These are phyloP conservation scores for Immersiella caudata DNA, from an alignment of 495 filamentous ascomycete genomes.

Conservation along the genomic window DNA sequence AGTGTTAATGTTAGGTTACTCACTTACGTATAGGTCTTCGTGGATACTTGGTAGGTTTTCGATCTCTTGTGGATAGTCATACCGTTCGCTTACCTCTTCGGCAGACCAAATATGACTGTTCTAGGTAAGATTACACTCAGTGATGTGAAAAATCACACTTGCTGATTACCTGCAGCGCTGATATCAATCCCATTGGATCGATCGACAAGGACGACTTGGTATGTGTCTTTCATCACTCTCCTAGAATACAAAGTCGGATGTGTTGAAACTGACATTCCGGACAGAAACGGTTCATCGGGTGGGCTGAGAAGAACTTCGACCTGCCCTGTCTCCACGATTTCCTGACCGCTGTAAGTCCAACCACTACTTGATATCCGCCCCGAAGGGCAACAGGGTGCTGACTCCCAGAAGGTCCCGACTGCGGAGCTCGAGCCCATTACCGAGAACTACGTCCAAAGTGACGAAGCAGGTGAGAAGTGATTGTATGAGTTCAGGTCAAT, in stretches of 20 bases:
- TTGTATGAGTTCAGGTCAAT: too few species aligned
- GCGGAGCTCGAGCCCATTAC: constrained; percentile 54
- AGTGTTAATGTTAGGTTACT: constrained; percentile 35
- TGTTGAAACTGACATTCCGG: constrained; percentile 26
- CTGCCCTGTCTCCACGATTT: constrained; percentile 79
- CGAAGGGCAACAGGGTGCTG: not conserved
- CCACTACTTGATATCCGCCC: not conserved
- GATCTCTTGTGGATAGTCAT: not conserved
- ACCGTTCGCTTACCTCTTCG: not conserved
- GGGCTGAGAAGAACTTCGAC: constrained; percentile 60
- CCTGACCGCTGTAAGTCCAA: constrained; percentile 57
- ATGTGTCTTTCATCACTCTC: constrained; percentile 49
- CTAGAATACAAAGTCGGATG: too few species aligned
- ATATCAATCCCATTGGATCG: constrained; percentile 68
- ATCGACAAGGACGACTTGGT: constrained; percentile 70
- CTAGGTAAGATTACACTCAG: not conserved
- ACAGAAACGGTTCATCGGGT: constrained; percentile 48
- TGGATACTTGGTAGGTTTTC: constrained; percentile 13
- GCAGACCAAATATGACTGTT: constrained; percentile 36
- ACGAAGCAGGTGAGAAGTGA: constrained; percentile 16
- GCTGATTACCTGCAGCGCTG: not conserved
- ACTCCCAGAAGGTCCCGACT: not conserved
- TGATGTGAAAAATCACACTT: not conserved
- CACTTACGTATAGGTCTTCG: not conserved
- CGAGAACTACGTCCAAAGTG: constrained; percentile 25